Evolutionary conservation across 352 stramenopile species (phyloP), one percentile per base, ranked within the genome.

Genomic region (Phytophthora kernoviae): DNA sequence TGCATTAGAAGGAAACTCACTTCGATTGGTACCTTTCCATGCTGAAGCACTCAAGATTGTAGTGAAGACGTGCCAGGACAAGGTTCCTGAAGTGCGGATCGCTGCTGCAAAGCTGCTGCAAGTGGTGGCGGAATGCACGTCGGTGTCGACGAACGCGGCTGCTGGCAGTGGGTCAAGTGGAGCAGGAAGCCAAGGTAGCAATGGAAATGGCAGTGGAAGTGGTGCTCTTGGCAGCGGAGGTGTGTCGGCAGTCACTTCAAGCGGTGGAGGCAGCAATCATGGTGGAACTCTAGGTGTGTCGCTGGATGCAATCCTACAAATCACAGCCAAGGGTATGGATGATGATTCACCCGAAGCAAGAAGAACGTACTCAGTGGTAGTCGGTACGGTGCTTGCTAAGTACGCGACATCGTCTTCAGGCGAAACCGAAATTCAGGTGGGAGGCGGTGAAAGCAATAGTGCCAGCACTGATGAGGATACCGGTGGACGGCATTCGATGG

Each of bases 381-480:
- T 93, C 0, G 87, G 87, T 4, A 75, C 86, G n/a, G 79, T 91
- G 43, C 71, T 94, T 34, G 85, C 85, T 6, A 91, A 94, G 36
- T 91, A 86, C 36, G 76, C 80, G 7, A 83, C 72, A 3, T 69
- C 67, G 22, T 76, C 77, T 0, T 74, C 71, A 20, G 60, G 70
- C 44, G 70, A 90, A 43, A 59, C 68, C 3, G 74, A 90, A 33
- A 46, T 87, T 15, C 72, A 84, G 34, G 8, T 44, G 4, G 56
- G 47, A n/a, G 57, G 27, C 10, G 62, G 66, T 24, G 58, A 65
- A 2, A 45, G 32, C 14, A 62, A 54, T 53, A 53, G 57, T 7
- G 41, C n/a, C 15, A 64, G 51, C 11, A 32, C 60, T 43, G 64
- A 70, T 9, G 67, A 87, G 20, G 70, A 78, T 15, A 53, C 67